Base-by-base conservation (phyloP, 768 basidiomycete species). In the Hemileccinum rubropunctum region DNA sequence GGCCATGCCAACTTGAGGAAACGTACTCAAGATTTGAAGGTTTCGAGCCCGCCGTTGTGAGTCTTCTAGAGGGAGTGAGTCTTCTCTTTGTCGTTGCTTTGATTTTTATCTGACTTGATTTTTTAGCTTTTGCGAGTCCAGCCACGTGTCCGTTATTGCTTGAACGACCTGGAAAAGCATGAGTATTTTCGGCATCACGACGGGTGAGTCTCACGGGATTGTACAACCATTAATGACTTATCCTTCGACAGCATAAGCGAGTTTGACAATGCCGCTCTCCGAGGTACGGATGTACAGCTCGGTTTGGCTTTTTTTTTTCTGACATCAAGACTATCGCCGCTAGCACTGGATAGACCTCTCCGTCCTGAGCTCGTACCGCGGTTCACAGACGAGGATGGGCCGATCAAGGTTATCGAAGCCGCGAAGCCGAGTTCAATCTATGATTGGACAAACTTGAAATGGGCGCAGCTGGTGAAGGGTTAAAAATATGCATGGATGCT, bases 41-140 rank as follows among this genome's bases (percentile, higher is more conserved):
- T 2, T 46, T 75, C 15, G 53, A 57, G 14, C 40, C 50, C 10
- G 42, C 59, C 0, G 63, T 58, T 1, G 61, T 60, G 38, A 35
- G 56, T 46, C 49, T 77, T 3, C 48, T 76, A 6, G 49, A 56
- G 28, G 71, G 73, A 28, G 73, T 66, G 17, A 18, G 55, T 38
- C n/a, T 28, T 21, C 20, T 26, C 10, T 40, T 33, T 8, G 8
- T 21, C 12, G 14, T 18, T 28, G 17, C 30, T 30, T 38, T 8
- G 21, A 28, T 13, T 45, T 27, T 6, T 4, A 28, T 34, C 27
- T 47, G 35, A 61, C 42, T 15, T 38, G 15, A 18, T 18, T 1
- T 8, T 14, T 30, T 35, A 67, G 65, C 65, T 65, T 30, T 48
- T 65, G 32, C 35, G 41, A 6, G 34, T 50, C 18, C 41, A 43